These are phyloP conservation scores for Vicia faba DNA, from an alignment of 306 rosid genomes.

Conservation along the genomic window DNA sequence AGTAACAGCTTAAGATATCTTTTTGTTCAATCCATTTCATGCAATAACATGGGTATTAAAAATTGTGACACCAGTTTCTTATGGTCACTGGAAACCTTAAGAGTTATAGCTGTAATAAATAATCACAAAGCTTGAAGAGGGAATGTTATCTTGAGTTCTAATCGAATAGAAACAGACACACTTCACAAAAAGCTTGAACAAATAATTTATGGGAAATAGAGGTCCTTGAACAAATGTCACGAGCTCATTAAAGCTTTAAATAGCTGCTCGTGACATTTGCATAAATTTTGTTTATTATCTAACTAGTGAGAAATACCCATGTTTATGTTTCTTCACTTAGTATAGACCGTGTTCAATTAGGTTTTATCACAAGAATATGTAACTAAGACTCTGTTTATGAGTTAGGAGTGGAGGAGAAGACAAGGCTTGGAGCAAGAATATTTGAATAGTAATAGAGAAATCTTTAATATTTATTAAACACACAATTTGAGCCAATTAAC, in stretches of 20 bases:
- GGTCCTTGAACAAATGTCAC: not conserved
- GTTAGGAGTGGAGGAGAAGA: too few relatives aligned
- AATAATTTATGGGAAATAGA: not conserved
- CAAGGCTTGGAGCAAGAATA: too few relatives aligned
- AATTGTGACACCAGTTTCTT: not conserved
- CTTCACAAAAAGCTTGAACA: conserved; percentile 4
- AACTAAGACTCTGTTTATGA: too few relatives aligned
- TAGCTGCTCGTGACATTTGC: not conserved
- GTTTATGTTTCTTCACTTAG: not conserved
- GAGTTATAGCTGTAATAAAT: conserved; percentile 1
- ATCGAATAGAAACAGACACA: not conserved
- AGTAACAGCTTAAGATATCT: not conserved
- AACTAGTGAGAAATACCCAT: not conserved
- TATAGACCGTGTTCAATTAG: not conserved
- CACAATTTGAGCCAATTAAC: too few relatives aligned
- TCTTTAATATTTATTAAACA: too few relatives aligned
- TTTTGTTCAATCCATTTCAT: conserved; percentile 5
- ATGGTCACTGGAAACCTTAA: conserved; percentile 22
- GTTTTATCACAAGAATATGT: not conserved
- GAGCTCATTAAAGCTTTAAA: not conserved
- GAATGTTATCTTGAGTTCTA: not conserved
- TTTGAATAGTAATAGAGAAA: too few relatives aligned
- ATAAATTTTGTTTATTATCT: conserved; percentile 9
- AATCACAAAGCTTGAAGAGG: not conserved
- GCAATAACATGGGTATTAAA: not conserved